phyloP scores from a whole-genome alignment of 441 rosid genomes.

The Corymbia calophylla region DNA sequence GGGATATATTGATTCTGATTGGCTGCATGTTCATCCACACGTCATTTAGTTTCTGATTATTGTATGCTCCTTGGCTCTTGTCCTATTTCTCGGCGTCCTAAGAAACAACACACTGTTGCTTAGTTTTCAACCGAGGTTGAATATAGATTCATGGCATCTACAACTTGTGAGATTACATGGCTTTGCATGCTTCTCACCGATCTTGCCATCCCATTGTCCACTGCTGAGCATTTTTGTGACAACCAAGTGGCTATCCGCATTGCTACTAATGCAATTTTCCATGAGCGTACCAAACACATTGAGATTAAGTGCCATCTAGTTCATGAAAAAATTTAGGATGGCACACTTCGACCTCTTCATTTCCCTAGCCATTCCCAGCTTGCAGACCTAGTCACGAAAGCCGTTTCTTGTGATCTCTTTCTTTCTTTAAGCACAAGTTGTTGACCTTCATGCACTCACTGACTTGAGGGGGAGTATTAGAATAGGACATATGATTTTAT shows the following conservation, averaged over 20 bases:
- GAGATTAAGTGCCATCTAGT: background rate
- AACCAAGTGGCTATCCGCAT: background rate
- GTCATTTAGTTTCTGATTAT: no score
- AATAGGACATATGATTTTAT: background rate
- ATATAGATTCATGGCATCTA: rapidly evolving
- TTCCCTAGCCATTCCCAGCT: background rate
- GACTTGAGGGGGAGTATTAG: background rate
- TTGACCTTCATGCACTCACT: background rate
- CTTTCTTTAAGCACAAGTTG: rapidly evolving
- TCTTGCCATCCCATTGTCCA: background rate
- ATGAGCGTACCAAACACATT: background rate
- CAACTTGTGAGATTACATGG: background rate
- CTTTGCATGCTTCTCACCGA: background rate
- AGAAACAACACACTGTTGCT: background rate
- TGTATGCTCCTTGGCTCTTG: background rate
- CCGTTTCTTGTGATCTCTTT: background rate
- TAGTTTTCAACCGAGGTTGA: background rate
- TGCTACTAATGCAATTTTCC: background rate
- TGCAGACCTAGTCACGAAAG: background rate
- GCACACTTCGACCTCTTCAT: background rate
- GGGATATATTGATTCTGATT: no score
- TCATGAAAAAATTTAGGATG: background rate
- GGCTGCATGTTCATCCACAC: background rate
- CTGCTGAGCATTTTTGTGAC: background rate
- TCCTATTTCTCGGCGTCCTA: background rate